phyloP scores from a whole-genome alignment of 495 filamentous ascomycete genomes.

The Neurospora sp. region DNA sequence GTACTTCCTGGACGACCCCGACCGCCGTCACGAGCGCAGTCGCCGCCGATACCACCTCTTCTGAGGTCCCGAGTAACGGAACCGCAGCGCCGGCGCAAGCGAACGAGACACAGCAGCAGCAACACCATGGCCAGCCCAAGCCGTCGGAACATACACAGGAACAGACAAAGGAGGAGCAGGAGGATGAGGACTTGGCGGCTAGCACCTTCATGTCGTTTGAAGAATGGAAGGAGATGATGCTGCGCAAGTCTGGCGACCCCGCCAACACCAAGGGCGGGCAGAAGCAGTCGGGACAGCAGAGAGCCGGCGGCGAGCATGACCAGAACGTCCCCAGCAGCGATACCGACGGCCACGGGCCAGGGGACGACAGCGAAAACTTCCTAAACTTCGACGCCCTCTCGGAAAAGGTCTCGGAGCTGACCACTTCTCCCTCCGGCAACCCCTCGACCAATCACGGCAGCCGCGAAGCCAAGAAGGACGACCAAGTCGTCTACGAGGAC shows the following conservation, averaged over 20 bases:
- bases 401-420: slow-evolving; percentile 33
- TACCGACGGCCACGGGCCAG: slow-evolving; percentile 41
- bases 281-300: slow-evolving; percentile 25
- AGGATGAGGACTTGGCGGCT: slow-evolving; percentile 54
- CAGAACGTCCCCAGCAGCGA: slow-evolving; percentile 20
- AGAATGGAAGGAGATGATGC: slow-evolving; percentile 94
- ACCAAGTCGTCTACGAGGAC: slow-evolving; percentile 34
- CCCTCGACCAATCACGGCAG: slow-evolving; percentile 22
- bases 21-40: slow-evolving; percentile 13
- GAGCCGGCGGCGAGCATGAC: slow-evolving; percentile 3
- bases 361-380: slow-evolving; percentile 86
- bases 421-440: slow-evolving; percentile 16
- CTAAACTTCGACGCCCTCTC: slow-evolving; percentile 65
- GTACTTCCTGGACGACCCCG: slow-evolving; percentile 31
- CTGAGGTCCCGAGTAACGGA: slow-evolving; percentile 1
- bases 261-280: slow-evolving; percentile 51
- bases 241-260: slow-evolving; percentile 72
- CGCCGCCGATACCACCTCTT: slow-evolving; percentile 4
- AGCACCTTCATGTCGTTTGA: slow-evolving; percentile 93
- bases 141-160: neutral
- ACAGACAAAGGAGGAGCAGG: slow-evolving; percentile 7
- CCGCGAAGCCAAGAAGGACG: slow-evolving; percentile 30
- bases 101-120: slow-evolving; percentile 10
- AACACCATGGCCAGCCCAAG: slow-evolving; percentile 5
- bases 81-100: slow-evolving; percentile 2